Percentiles rank a stretch among this genome's conserved stretches.
Evolutionary conservation across 257 asterid genomes (phyloP).

Genomic region (Nicotiana knightiana): DNA sequence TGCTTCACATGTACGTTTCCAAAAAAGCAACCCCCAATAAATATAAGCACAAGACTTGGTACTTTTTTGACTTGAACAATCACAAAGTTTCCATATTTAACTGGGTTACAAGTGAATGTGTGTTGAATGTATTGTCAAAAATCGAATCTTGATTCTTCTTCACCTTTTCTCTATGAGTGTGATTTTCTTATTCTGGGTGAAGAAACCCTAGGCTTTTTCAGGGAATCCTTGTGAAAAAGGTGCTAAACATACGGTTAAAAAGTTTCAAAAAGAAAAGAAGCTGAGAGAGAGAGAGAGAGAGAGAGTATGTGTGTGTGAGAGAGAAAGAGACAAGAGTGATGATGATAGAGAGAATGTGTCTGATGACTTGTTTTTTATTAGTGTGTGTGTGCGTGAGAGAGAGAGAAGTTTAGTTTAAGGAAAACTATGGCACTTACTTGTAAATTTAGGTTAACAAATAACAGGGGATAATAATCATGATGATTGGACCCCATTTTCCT

Average conservation of each 20-base stretch:
- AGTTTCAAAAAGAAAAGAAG: conserved; percentile 32
- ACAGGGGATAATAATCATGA: background rate
- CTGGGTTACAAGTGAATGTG: background rate
- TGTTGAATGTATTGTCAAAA: background rate
- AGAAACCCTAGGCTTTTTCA: conserved; percentile 31
- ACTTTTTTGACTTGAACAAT: conserved; percentile 40
- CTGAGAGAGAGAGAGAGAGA: conserved; percentile 10
- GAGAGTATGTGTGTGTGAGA: conserved; percentile 28
- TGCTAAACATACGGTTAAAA: conserved; percentile 19
- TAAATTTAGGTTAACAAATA: background rate
- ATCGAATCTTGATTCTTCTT: background rate
- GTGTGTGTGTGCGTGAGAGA: conserved; percentile 17
- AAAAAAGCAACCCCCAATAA: conserved; percentile 43
- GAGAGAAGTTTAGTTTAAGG: background rate
- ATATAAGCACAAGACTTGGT: conserved; percentile 45
- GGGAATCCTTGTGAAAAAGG: conserved; percentile 55
- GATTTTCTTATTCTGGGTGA: background rate
- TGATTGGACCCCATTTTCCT: background rate
- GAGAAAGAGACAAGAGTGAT: conserved; percentile 6
- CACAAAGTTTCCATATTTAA: background rate
- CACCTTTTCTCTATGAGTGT: background rate
- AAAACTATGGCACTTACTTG: background rate
- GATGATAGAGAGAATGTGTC: conserved; percentile 8
- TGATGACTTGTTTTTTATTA: background rate
- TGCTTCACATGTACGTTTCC: conserved; percentile 47